phyloP scores from a whole-genome alignment of 2,329 filamentous ascomycete genomes.

The Hyphodiscus sp. region DNA sequence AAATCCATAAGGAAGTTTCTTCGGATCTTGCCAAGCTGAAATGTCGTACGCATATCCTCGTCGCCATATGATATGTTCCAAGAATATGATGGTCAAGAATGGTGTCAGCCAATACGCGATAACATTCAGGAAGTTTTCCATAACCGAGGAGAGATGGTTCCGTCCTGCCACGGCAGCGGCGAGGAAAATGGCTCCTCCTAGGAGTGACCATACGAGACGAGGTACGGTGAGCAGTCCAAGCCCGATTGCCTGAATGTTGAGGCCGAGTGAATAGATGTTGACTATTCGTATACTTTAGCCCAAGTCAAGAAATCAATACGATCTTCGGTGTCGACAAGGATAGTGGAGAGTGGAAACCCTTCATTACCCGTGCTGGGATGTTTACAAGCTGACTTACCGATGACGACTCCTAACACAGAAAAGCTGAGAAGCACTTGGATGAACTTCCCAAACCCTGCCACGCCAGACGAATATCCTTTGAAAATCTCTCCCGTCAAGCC shows the following conservation, averaged over 20 bases:
- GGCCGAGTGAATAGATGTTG: background rate
- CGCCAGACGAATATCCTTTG: conserved; percentile 38
- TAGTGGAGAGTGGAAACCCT: no score
- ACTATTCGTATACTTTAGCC: background rate
- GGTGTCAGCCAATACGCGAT: background rate
- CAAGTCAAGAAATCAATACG: background rate
- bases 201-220: background rate
- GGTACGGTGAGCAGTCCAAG: background rate
- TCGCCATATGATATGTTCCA: background rate
- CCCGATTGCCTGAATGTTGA: background rate
- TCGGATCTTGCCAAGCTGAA: background rate
- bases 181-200: background rate
- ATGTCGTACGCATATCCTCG: background rate
- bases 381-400: no score
- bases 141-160: background rate
- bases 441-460: conserved; percentile 64
- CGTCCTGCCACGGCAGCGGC: background rate
- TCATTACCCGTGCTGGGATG: no score
- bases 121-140: background rate
- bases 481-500: conserved; percentile 61
- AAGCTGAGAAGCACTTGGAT: conserved; percentile 58
- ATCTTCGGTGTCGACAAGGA: no score
- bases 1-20: background rate
- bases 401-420: background rate
- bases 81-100: background rate